Evolutionary conservation across 2,329 filamentous ascomycete genomes (phyloP).

Genomic region (Corynespora cassiicola): DNA sequence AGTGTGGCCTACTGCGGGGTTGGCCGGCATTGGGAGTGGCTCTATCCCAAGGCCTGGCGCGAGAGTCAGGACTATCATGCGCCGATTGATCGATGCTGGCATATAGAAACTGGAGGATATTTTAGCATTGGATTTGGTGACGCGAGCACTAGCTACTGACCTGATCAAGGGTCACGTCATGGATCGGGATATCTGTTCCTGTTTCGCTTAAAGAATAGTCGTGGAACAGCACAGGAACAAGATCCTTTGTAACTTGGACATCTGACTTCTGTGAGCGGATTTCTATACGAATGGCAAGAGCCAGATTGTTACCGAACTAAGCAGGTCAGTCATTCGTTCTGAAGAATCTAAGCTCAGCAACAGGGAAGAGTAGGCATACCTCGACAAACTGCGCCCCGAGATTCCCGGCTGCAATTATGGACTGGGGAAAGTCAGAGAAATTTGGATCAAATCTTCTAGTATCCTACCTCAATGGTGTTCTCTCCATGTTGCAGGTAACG

Average conservation of each 20-base stretch:
- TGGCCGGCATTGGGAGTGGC: slow-evolving; percentile 6
- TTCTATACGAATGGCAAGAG: too few species aligned
- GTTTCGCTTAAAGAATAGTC: slow-evolving; percentile 52
- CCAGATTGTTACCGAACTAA: too few species aligned
- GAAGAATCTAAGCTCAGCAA: too few species aligned
- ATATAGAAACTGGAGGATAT: slow-evolving; percentile 16
- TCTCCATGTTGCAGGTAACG: slow-evolving; percentile 45
- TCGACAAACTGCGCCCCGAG: slow-evolving; percentile 42
- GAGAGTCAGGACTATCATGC: slow-evolving; percentile 4
- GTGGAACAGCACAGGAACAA: slow-evolving; percentile 50
- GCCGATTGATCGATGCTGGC: slow-evolving; percentile 4
- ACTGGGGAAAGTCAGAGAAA: not conserved
- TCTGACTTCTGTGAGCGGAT: slow-evolving; percentile 31
- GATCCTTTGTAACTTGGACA: slow-evolving; percentile 51
- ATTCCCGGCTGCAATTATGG: slow-evolving; percentile 30
- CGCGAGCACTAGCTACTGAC: slow-evolving; percentile 18
- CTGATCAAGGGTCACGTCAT: slow-evolving; percentile 49
- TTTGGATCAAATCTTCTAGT: too few species aligned
- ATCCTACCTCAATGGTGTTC: slow-evolving; percentile 37
- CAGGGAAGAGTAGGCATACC: not conserved
- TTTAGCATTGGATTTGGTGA: slow-evolving; percentile 1
- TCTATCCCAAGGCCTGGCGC: slow-evolving; percentile 2
- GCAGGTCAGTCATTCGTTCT: too few species aligned
- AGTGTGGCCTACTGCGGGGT: slow-evolving; percentile 6
- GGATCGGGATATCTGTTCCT: slow-evolving; percentile 50